Base-by-base conservation (phyloP, 495 filamentous ascomycete genomes). In the Penicillium goetzii region DNA sequence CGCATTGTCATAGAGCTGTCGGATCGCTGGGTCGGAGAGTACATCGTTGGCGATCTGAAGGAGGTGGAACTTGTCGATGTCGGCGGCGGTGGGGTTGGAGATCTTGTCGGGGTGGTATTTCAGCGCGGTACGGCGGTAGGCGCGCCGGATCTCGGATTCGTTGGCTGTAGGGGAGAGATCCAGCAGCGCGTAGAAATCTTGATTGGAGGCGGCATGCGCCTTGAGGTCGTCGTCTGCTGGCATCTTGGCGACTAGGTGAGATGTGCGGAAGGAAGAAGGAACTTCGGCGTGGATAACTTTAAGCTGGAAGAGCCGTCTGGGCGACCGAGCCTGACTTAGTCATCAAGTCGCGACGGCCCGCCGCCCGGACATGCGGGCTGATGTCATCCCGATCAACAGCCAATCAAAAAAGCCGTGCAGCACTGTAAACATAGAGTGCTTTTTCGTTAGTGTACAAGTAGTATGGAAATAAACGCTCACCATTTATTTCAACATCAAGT, bases 31-130 rank as follows among this genome's bases (percentile, higher is more conserved):
- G 64, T 92, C 88, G 1, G 83, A 84, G 43, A 92, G 83, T 0
- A 92, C 84, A 77, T 92, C 89, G 77, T 89, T 83, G 36, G 88
- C 90, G 64, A 90, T 86, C 51, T 86, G 85, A 17, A 91, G 80
- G n/a, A 87, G 80, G 67, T 92, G 87, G 72, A 92, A 93, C 68
- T 86, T 90, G 60, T 90, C 88, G 61, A 86, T 82, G 33, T 88
- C 87, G 41, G 78, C 79, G 11, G 78, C 70, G 34, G 79, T 80
- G 25, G 86, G 80, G 68, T 84, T 84, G 41, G 83, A 74, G 70
- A 89, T 84, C 77, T 89, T 90, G 81, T 96, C 94, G 11, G 95
- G 95, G 74, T 99, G 95, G 73, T 92, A 91, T 74, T 90, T 92
- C 11, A 97, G 81, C 0, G 96, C 91, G 4, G 92, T 90, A 72